A percentile compares a stretch with the other conserved stretches of the same genome.
Evolutionary conservation across 257 asterid species (phyloP).

Genomic region (Cruciata laevipes): DNA sequence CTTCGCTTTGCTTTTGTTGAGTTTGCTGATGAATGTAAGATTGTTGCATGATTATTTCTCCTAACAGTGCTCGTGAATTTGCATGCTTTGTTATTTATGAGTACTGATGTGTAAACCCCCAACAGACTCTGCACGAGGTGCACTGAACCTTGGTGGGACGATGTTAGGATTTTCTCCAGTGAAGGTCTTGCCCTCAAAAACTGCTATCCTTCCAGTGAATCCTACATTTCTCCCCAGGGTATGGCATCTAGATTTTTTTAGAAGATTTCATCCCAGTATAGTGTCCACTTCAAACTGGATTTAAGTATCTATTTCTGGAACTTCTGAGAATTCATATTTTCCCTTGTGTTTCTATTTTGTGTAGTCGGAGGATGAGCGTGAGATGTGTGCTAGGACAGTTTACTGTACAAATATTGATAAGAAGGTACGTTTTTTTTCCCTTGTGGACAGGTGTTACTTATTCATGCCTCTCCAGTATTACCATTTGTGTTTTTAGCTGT

Average conservation of each 20-base stretch:
- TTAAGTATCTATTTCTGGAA: not conserved
- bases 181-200: conserved; percentile 91
- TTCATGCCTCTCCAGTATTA: not conserved
- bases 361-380: conserved; percentile 93
- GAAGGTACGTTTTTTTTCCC: conserved; percentile 37
- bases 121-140: conserved; percentile 71
- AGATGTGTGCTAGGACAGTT: conserved; percentile 97
- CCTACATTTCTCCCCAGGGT: conserved; percentile 97
- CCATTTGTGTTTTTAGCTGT: not conserved
- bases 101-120: conserved; percentile 14
- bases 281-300: not conserved
- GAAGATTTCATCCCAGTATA: not conserved
- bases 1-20: conserved; percentile 98
- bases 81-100: conserved; percentile 6
- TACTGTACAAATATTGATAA: conserved; percentile 93
- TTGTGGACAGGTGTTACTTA: not conserved
- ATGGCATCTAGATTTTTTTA: conserved; percentile 15
- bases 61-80: conserved; percentile 3
- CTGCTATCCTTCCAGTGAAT: conserved; percentile 94
- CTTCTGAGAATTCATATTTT: conserved; percentile 3
- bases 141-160: conserved; percentile 68
- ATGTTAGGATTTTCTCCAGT: conserved; percentile 67
- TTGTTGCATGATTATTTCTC: not conserved
- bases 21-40: conserved; percentile 83
- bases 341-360: conserved; percentile 11